These are phyloP conservation scores for Syzygium grande DNA, from an alignment of 345 rosid species.

Conservation along the genomic window DNA sequence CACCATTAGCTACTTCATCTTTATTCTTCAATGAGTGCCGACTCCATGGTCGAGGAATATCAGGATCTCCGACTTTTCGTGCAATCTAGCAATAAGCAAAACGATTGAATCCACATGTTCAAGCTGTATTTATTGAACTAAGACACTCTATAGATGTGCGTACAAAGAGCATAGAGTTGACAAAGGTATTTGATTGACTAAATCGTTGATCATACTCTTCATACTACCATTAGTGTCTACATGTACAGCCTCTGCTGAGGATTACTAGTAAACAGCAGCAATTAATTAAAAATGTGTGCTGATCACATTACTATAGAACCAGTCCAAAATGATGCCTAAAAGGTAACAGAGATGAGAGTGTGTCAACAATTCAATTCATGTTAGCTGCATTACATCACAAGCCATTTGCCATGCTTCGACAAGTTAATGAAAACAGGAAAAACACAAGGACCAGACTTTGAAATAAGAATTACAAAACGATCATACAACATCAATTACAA, in stretches of 20 bases:
- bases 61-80: slow-evolving; percentile 52
- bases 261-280: background rate
- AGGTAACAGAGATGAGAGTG: background rate
- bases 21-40: slow-evolving; percentile 47
- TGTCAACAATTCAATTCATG: background rate
- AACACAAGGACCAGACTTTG: background rate
- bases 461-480: background rate
- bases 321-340: background rate
- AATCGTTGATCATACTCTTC: background rate
- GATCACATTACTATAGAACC: background rate
- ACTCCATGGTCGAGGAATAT: slow-evolving; percentile 88
- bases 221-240: background rate
- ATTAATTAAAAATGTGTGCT: background rate
- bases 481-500: too few species aligned
- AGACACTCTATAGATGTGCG: background rate
- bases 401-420: background rate
- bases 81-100: slow-evolving; percentile 44
- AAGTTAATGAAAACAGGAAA: background rate
- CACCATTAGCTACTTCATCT: slow-evolving; percentile 14
- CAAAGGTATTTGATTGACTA: background rate
- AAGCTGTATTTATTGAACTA: background rate
- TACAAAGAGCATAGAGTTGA: background rate
- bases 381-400: background rate
- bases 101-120: background rate
- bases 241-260: too few species aligned